Evolutionary conservation across 1,139 yeast genomes (phyloP).

Genomic region (Arxiozyma bovina): DNA sequence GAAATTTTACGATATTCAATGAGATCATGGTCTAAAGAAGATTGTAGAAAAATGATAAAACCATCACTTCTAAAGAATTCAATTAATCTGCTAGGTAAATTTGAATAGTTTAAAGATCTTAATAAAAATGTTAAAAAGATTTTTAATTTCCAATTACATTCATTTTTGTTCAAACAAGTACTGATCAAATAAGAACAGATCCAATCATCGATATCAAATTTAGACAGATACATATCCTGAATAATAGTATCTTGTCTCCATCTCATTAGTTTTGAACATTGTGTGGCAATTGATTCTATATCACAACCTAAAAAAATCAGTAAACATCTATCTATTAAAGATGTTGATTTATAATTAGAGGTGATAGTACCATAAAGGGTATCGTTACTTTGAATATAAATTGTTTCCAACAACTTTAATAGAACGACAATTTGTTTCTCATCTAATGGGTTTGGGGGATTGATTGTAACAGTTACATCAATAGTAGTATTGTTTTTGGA

Average conservation of each 20-base stretch:
- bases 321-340: slow-evolving; percentile 11
- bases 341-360: background rate
- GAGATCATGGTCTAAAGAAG: slow-evolving; percentile 45
- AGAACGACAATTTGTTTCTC: background rate
- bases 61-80: slow-evolving; percentile 31
- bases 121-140: slow-evolving; percentile 49
- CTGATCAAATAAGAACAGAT: slow-evolving; percentile 42
- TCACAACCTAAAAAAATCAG: slow-evolving; percentile 16
- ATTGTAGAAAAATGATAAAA: slow-evolving; percentile 57
- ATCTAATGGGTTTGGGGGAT: background rate
- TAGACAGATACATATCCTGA: background rate
- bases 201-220: slow-evolving; percentile 14
- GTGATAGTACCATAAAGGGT: background rate
- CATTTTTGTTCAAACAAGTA: slow-evolving; percentile 26
- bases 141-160: slow-evolving; percentile 31
- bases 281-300: slow-evolving; percentile 12
- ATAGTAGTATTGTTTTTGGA: background rate
- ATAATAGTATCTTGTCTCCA: slow-evolving; percentile 19
- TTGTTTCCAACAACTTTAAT: slow-evolving; percentile 1
- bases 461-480: background rate
- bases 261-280: slow-evolving; percentile 20
- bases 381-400: background rate
- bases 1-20: slow-evolving; percentile 69
- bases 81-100: slow-evolving; percentile 30
- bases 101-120: slow-evolving; percentile 36